Conservation (phyloP, 108 stramenopile genomes). For the Nannochloropsis salina region DNA sequence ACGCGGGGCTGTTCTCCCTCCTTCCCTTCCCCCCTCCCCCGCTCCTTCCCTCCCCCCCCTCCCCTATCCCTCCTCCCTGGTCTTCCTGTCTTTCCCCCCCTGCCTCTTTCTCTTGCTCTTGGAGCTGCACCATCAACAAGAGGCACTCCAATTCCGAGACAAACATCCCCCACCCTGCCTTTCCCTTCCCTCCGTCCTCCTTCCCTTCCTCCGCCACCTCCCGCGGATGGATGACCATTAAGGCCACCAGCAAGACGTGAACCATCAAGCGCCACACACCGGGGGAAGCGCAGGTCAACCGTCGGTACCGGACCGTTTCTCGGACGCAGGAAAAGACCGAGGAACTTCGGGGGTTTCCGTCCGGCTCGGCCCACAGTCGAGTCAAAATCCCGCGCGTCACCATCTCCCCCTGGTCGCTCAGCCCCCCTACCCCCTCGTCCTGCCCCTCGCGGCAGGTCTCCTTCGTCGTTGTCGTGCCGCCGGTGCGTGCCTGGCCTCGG, state of each 20-base stretch:
- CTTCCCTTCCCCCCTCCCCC: not conserved
- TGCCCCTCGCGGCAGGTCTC: no score
- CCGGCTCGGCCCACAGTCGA: not conserved
- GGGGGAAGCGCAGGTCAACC: not conserved
- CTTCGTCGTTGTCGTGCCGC: not conserved
- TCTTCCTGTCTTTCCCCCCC: not conserved
- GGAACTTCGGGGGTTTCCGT: not conserved
- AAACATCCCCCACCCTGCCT: not conserved
- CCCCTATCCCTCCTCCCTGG: not conserved
- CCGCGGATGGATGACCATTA: not conserved
- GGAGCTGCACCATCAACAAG: not conserved
- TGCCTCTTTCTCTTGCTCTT: not conserved
- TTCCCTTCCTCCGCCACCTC: not conserved
- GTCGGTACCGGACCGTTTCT: not conserved
- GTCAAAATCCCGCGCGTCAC: not conserved
- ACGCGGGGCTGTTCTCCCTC: not conserved
- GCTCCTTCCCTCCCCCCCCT: slow-evolving; percentile 7
- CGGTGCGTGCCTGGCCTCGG: not conserved
- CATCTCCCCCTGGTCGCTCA: not conserved
- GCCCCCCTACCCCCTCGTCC: not conserved
- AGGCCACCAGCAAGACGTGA: not conserved
- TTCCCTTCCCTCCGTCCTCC: not conserved
- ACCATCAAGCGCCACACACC: not conserved
- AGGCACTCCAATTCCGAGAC: not conserved
- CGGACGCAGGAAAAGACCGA: not conserved